Base-by-base conservation (phyloP, 192 early-diverging fungal genomes). In the Coemansia sp. region DNA sequence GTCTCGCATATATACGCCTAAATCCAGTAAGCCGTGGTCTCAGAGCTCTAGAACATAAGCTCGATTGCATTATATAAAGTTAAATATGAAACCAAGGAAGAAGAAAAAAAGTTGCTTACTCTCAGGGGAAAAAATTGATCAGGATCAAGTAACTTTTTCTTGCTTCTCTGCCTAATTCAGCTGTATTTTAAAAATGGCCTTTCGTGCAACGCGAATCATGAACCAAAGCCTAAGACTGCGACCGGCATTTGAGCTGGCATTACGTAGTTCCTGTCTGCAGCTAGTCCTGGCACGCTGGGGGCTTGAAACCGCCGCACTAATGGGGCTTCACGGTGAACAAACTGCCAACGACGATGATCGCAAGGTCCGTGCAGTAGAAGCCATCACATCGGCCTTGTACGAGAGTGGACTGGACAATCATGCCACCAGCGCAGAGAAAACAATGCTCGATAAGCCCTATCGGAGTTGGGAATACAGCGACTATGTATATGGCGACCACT, bases 261-360 rank as follows among this genome's bases (percentile, higher is more conserved):
- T 68, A 59, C 79, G 81, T 16, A 60, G 70, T 1, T 78, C 78
- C 2, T 81, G 80, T 18, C 47, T 80, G 33, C 84, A 86, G 56
- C 63, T 86, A 21, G 70, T 86, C 20, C 63, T 86, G 28, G 79
- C 84, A 12, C 76, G 84, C 16, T 86, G 84, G 84, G 82, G 80
- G 1, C 58, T 86, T 10, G 84, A 86, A 64, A 81, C 78, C 5
- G 80, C 73, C 13, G 59, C 70, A 18, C 50, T 72, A 55, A 72
- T 81, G 73, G 73, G 74, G 10, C 55, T 69, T 14, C 57, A 53
- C 11, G 68, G 65, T 49, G 59, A 72, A 6, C 60, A 62, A 38
- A 59, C 58, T n/a, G 64, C 69, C 5, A 68, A 61, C 52, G 59
- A 77, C 48, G 59, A 66, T 26, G 70, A 68, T 20, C 63, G 63